Evolutionary conservation across 2,329 filamentous ascomycete species (phyloP), one percentile per base, ranked within the genome.

Genomic region (Sarocladium kiliense): DNA sequence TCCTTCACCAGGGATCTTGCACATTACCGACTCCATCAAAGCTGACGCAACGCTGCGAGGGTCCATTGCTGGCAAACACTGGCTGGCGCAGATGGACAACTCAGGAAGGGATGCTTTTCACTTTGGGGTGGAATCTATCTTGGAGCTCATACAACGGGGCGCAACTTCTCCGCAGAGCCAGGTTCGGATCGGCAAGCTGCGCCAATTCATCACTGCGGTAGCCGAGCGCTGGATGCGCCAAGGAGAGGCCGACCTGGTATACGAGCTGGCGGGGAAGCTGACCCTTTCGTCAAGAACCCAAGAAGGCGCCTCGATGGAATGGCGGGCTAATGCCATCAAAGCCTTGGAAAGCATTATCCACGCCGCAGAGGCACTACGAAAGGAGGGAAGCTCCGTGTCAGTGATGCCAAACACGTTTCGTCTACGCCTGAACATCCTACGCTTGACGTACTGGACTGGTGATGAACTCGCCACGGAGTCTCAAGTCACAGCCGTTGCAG

Each of bases 11-110:
- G 57, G 55, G 10, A 58, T 70, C 4, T 34, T 26, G 9, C 55
- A 53, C 3, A 59, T 69, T 39, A 69, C 62, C 2, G 27, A 61
- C 3, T 37, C 58, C 0, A 57, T 71, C 16, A 62, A 60, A 37
- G 57, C 54, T 9, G 57, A 65, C 27, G 42, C 53, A 0, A 57
- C 64, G 3, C 58, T 71, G 1, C n/a, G 59, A 12, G 58, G 57
- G 7, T 68, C 66, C 2, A 64, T 65, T 6, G 61, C 60, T 0
- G 67, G 66, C 1, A 60, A 59, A 41, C 68, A 71, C 42, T 71
- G 69, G 69, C 54, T 65, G 3, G 27, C 58, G 1, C 60, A 64
- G n/a, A 65, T 60, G 26, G 58, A 56, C 7, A 59, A 59, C 18
- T 7, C 50, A 12, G 42, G 53, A 0, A 9, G 14, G 4, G 9